Base-by-base conservation (phyloP, 306 rosid species). In the Prunus mongolica region DNA sequence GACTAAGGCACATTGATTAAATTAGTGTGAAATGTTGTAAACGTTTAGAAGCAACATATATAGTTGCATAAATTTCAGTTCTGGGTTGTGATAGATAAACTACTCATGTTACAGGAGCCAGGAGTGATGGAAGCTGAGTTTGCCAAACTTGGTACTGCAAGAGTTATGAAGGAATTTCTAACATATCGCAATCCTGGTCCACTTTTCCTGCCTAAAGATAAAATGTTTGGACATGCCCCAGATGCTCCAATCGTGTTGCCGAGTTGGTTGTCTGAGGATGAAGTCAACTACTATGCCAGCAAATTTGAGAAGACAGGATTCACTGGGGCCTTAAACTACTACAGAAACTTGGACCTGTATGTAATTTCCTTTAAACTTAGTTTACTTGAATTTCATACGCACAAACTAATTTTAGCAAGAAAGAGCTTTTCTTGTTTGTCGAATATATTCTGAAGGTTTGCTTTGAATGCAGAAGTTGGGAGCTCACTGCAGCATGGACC, bases 201-300 rank as follows among this genome's bases (percentile, higher is more conserved):
- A 19, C 85, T 87, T 61, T 77, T 55, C 83, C 60, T 89, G 3
- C 92, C 91, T 1, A 82, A 87, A 80, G 88, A 87, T 18, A 76
- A 84, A 45, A 76, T 76, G 2, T 90, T 93, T 65, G 87, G 71
- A 51, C 75, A 71, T 28, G 47, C 86, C 28, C 8, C 4, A 13
- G 88, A 79, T 76, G 19, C 89, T 69, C 81, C 89, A 58, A 73
- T 81, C 11, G 64, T 8, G 45, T 69, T 90, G 74, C 96, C 97
- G 24, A 69, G 92, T 41, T 93, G 97, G 97, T 76, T 93, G 45
- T 84, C 89, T 5, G 90, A 90, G 89, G 79, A 89, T 78, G 97
- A 90, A 65, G 78, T 89, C 20, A 54, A 84, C 6, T 90, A 87
- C 80, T 89, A 84, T 69, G 92, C 73, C 62, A 51, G 68, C 75